Evolutionary conservation across 306 rosid species (phyloP).

Genomic region (Castanospermum australe): DNA sequence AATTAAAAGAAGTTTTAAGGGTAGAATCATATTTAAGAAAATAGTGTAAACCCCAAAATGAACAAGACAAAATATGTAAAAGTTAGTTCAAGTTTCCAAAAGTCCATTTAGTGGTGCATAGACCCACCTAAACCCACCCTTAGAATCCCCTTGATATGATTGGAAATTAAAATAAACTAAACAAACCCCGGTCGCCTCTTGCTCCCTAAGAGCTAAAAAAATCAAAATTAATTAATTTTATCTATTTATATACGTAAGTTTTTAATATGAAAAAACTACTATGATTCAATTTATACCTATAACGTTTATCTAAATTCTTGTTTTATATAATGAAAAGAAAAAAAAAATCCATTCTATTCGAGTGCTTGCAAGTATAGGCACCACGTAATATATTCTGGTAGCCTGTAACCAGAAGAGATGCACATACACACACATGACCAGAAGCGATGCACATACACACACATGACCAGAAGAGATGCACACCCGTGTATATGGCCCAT

Average conservation of each 20-base stretch:
- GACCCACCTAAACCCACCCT: too few relatives aligned
- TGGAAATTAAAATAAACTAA: background rate
- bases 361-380: background rate
- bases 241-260: background rate
- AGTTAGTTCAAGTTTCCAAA: too few relatives aligned
- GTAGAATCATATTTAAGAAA: too few relatives aligned
- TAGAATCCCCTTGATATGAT: background rate
- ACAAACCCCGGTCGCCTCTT: background rate
- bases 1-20: too few relatives aligned
- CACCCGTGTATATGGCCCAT: slow-evolving; percentile 3
- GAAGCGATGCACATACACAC: background rate
- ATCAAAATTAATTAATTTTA: background rate
- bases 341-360: background rate
- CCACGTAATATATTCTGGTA: background rate
- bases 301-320: too few relatives aligned
- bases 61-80: too few relatives aligned
- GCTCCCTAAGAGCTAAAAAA: background rate
- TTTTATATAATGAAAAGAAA: background rate
- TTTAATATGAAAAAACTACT: too few relatives aligned
- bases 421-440: background rate
- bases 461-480: background rate
- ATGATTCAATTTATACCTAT: too few relatives aligned
- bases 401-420: background rate
- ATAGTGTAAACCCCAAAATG: too few relatives aligned
- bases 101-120: too few relatives aligned